phyloP scores from a whole-genome alignment of 352 stramenopile species.

The Phytophthora pluvialis region DNA sequence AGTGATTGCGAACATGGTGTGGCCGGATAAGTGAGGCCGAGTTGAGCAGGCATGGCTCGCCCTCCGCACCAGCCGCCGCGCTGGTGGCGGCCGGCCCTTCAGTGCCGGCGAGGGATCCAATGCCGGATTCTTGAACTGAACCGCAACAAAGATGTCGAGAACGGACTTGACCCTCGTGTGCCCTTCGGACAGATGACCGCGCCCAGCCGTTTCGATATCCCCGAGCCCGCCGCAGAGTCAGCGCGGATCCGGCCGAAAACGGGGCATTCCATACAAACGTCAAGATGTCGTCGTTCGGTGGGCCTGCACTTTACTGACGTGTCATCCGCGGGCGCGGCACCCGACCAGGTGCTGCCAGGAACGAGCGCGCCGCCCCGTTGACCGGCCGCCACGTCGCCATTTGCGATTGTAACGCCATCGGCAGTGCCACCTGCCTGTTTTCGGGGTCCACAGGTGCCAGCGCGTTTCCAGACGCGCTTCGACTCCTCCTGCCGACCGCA shows the following conservation, averaged over 20 bases:
- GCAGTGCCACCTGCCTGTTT: conserved; percentile 38
- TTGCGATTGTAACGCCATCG: conserved; percentile 32
- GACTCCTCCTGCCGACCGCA: conserved; percentile 15
- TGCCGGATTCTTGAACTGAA: conserved; percentile 18
- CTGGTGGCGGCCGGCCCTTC: neutral
- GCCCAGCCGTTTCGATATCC: conserved; percentile 19
- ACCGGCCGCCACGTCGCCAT: conserved; percentile 23
- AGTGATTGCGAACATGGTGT: conserved; percentile 10
- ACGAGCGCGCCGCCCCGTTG: neutral
- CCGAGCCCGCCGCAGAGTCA: conserved; percentile 14
- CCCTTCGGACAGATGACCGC: conserved; percentile 2
- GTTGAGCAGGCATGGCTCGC: neutral
- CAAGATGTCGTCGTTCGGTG: conserved; percentile 28
- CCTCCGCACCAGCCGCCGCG: neutral
- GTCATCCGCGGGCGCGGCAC: conserved; percentile 12
- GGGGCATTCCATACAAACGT: conserved; percentile 17
- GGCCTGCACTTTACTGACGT: conserved; percentile 29
- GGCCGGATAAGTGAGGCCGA: conserved; percentile 1
- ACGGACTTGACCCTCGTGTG: conserved; percentile 22
- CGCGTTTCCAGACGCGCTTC: conserved; percentile 27
- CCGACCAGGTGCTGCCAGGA: conserved; percentile 24
- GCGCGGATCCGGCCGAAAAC: conserved; percentile 11
- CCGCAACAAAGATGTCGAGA: conserved; percentile 2
- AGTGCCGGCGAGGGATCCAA: conserved; percentile 1
- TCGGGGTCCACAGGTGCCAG: conserved; percentile 14